Percentiles rank a stretch among this genome's conserved stretches.
Evolutionary conservation across 352 stramenopile genomes (phyloP).

Genomic region (Phytopythium ostracodes): DNA sequence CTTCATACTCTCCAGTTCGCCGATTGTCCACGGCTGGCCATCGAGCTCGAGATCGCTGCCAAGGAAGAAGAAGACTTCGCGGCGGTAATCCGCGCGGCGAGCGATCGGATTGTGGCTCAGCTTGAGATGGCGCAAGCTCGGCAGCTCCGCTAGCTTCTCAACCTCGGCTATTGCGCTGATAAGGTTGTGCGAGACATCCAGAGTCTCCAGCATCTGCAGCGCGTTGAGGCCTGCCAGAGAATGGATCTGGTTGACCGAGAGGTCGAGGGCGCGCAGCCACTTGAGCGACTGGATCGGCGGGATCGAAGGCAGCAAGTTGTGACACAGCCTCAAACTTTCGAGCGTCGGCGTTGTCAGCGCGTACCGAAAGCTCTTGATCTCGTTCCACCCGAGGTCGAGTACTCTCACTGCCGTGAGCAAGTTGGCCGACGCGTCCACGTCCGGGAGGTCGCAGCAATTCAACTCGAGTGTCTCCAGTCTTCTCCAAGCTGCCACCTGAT

Average conservation of each 20-base stretch:
- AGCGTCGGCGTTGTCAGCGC: conserved; percentile 28
- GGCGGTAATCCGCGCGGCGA: conserved; percentile 64
- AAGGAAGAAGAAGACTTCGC: conserved; percentile 80
- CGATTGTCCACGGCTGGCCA: conserved; percentile 44
- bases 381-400: conserved; percentile 72
- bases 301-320: conserved; percentile 53
- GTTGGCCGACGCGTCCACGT: conserved; percentile 56
- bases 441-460: conserved; percentile 54
- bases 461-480: conserved; percentile 54
- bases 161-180: conserved; percentile 51
- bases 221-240: conserved; percentile 50
- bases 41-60: conserved; percentile 65
- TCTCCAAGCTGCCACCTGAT: conserved; percentile 23
- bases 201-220: conserved; percentile 34
- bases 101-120: conserved; percentile 77
- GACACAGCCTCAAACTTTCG: conserved; percentile 55
- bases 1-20: conserved; percentile 74
- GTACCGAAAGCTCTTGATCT: conserved; percentile 39
- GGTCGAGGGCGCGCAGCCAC: conserved; percentile 45
- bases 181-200: conserved; percentile 74
- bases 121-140: conserved; percentile 36
- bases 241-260: conserved; percentile 62
- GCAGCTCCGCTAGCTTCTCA: conserved; percentile 41
- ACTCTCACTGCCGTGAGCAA: conserved; percentile 32
- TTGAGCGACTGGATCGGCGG: conserved; percentile 38